A percentile compares a stretch with the other conserved stretches of the same genome.
Evolutionary conservation across 2,329 filamentous ascomycete species (phyloP).

Genomic region (Clarireedia hainanense): DNA sequence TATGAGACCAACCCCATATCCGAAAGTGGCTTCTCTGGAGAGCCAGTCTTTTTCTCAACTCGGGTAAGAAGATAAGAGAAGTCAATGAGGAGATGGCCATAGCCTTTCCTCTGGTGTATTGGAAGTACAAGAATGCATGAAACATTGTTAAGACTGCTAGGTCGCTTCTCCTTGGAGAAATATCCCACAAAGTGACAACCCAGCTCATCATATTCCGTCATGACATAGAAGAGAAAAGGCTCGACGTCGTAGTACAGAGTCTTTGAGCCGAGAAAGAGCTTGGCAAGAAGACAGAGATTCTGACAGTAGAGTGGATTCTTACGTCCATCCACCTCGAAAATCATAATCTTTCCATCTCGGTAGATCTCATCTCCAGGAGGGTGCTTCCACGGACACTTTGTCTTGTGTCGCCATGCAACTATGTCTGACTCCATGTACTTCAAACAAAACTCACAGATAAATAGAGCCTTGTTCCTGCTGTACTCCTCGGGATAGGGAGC

Average conservation of each 20-base stretch:
- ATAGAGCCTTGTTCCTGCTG: constrained; percentile 90
- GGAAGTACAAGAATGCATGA: constrained; percentile 94
- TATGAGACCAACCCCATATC: constrained; percentile 98
- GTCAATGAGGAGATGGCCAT: constrained; percentile 93
- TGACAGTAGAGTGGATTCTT: constrained; percentile 99
- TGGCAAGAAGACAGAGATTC: constrained; percentile 90
- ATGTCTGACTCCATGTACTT: constrained; percentile 99
- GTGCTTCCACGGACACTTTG: constrained; percentile 93
- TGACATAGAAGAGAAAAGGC: constrained; percentile 93
- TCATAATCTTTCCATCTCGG: constrained; percentile 79
- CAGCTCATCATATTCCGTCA: constrained; percentile 85
- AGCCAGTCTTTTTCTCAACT: constrained; percentile 88
- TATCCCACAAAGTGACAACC: constrained; percentile 99
- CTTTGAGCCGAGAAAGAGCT: constrained; percentile 96
- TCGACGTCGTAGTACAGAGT: constrained; percentile 98
- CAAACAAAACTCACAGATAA: constrained; percentile 97
- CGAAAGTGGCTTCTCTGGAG: constrained; percentile 92
- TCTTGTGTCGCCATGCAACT: constrained; percentile 94
- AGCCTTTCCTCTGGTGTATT: constrained; percentile 94
- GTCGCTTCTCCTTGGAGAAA: constrained; percentile 96
- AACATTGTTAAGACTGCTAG: constrained; percentile 92
- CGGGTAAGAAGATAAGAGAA: constrained; percentile 95
- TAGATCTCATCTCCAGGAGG: constrained; percentile 98
- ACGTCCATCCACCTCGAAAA: constrained; percentile 95
- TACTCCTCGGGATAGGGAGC: constrained; percentile 98